Evolutionary conservation across 306 rosid species (phyloP).

Genomic region (Pyrus bretschneideri): DNA sequence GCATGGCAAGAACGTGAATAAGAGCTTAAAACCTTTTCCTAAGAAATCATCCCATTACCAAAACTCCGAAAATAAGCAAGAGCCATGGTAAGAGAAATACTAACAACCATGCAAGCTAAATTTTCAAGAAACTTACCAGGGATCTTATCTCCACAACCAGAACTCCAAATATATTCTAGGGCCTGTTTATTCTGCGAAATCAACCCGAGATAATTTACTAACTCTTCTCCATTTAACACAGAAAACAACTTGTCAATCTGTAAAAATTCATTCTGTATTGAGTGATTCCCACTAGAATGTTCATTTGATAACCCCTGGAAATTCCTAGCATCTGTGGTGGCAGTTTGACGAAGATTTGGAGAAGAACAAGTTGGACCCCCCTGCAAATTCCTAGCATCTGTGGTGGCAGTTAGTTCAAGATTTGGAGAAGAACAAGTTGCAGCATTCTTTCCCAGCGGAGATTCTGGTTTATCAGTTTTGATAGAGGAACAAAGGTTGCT

Average conservation of each 20-base stretch:
- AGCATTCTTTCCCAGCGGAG: not conserved
- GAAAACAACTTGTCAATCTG: slow-evolving; percentile 33
- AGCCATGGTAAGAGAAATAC: not conserved
- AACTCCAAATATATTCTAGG: slow-evolving; percentile 11
- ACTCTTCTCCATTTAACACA: slow-evolving; percentile 27
- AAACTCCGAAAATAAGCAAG: not conserved
- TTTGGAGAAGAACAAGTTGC: slow-evolving; percentile 12
- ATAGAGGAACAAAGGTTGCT: not conserved
- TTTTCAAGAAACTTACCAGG: slow-evolving; percentile 37
- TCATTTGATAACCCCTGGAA: slow-evolving; percentile 8
- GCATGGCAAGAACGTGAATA: not conserved
- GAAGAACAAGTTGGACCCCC: slow-evolving; percentile 1
- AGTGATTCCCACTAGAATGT: slow-evolving; percentile 26
- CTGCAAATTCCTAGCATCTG: slow-evolving; percentile 18
- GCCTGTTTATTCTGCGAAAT: slow-evolving; percentile 36
- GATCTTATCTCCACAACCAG: slow-evolving; percentile 34
- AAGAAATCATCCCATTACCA: not conserved
- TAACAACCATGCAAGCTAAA: not conserved
- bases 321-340: slow-evolving; percentile 16
- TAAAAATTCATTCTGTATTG: slow-evolving; percentile 29
- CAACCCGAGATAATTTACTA: slow-evolving; percentile 32
- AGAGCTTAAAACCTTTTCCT: not conserved
- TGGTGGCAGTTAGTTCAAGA: slow-evolving; percentile 15
- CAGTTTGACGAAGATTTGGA: slow-evolving; percentile 18
- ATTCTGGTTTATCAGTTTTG: slow-evolving; percentile 10